Evolutionary conservation across 2,329 filamentous ascomycete genomes (phyloP), one percentile per base, ranked within the genome.

Genomic region (Claviceps purpurea): DNA sequence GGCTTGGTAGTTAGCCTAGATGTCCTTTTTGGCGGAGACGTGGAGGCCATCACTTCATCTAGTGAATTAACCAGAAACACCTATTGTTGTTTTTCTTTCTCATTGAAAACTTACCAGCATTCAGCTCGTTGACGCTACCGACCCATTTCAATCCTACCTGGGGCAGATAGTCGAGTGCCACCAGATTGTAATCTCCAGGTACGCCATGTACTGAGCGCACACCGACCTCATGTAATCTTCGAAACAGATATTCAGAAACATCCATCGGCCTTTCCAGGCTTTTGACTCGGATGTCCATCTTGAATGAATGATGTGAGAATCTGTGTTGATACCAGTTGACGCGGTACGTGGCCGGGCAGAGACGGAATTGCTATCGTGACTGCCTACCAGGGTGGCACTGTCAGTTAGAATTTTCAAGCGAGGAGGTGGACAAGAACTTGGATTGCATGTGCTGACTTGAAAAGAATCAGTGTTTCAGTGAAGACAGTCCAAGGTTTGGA

Each of bases 121-220:
- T 87, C 54, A 87, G 74, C 65, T 87, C 84, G 61, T 87, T 87
- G 57, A 80, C 79, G 63, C 82, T 87, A 53, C 79, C 79, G 42
- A 84, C 78, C 82, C 82, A 85, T 59, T 75, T 74, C 40, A 87
- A 67, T 5, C 73, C 77, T 47, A 71, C 70, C 39, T 76, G 72
- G 24, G 75, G 71, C 44, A 87, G 68, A 63, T 84, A 85, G 64
- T 87, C 84, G 24, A 87, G 73, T 8, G 82, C 74, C 16, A 79
- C 73, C 48, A 88, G 73, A 63, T 88, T 88, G 69, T 84, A 88
- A 66, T 89, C 85, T 18, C 81, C 82, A 3, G 84, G 82, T n/a
- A 87, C 68, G 46, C 83, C 83, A 58, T 85, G 82, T 52, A 87
- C 70, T 11, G 81, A 84, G 50, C 75, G 72, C 37, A 85, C 75